Conservation (phyloP, 2,329 filamentous ascomycete genomes). For the Phialophora verrucosa region DNA sequence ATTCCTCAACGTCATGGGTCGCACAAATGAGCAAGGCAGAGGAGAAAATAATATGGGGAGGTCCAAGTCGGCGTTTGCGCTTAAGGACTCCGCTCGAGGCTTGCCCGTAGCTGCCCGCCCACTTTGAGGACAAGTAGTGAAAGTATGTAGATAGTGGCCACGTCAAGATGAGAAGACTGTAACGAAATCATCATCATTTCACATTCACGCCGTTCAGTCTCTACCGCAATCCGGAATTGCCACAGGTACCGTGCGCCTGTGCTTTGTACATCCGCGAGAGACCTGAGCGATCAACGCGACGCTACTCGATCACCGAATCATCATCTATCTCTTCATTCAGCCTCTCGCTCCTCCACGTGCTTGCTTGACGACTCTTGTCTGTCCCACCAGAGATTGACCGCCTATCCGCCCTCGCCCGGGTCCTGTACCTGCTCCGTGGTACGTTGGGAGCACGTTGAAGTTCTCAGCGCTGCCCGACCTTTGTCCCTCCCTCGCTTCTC, state of each 20-base stretch:
- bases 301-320: slow-evolving; percentile 32
- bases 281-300: slow-evolving; percentile 1
- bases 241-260: neutral
- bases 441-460: slow-evolving; percentile 28
- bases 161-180: neutral
- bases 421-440: slow-evolving; percentile 6
- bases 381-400: slow-evolving; percentile 28
- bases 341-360: slow-evolving; percentile 38
- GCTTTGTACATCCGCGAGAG: slow-evolving; percentile 1
- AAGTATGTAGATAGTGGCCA: slow-evolving; percentile 1
- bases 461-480: slow-evolving; percentile 24
- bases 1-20: slow-evolving; percentile 3
- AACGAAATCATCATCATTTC: neutral
- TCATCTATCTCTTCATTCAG: slow-evolving; percentile 27
- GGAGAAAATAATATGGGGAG: slow-evolving; percentile 10
- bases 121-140: neutral
- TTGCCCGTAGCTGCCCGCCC: neutral
- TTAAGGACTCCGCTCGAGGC: neutral
- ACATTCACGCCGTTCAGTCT: neutral
- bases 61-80: slow-evolving; percentile 1
- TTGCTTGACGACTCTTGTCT: slow-evolving; percentile 18
- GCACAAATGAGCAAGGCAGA: slow-evolving; percentile 12
- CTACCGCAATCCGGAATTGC: neutral
- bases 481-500: slow-evolving; percentile 23
- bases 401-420: slow-evolving; percentile 16